These are phyloP conservation scores for Aureobasidium sp. DNA, from an alignment of 2,329 filamentous ascomycete genomes.

Conservation along the genomic window DNA sequence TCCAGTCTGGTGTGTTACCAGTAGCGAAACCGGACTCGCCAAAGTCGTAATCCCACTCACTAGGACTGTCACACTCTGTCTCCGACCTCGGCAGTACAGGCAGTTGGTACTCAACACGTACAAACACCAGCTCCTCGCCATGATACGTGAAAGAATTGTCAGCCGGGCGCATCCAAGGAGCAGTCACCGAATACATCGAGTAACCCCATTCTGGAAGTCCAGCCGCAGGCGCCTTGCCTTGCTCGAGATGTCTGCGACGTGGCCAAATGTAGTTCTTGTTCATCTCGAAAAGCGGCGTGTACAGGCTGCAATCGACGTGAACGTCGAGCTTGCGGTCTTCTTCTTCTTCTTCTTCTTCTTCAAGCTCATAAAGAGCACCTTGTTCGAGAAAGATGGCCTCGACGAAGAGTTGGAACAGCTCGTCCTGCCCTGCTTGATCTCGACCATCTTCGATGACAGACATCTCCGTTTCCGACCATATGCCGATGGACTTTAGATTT, in stretches of 20 bases:
- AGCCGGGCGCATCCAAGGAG: not conserved
- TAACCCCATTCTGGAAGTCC: slow-evolving; percentile 4
- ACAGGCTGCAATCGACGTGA: not conserved
- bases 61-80: not conserved
- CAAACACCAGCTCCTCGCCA: not conserved
- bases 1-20: not conserved
- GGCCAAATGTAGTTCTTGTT: not conserved
- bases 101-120: not conserved
- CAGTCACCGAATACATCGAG: not conserved
- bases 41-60: not conserved
- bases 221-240: not conserved
- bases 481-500: not conserved
- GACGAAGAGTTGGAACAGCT: not conserved
- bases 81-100: not conserved
- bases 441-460: not conserved
- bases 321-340: not conserved
- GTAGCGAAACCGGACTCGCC: not conserved
- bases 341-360: not conserved
- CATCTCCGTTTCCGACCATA: not conserved
- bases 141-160: not conserved
- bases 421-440: not conserved
- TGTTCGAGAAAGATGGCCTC: not conserved
- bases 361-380: not conserved
- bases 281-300: not conserved
- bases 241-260: not conserved